Conservation (phyloP, 345 rosid species). For the Citrus hindsii region DNA sequence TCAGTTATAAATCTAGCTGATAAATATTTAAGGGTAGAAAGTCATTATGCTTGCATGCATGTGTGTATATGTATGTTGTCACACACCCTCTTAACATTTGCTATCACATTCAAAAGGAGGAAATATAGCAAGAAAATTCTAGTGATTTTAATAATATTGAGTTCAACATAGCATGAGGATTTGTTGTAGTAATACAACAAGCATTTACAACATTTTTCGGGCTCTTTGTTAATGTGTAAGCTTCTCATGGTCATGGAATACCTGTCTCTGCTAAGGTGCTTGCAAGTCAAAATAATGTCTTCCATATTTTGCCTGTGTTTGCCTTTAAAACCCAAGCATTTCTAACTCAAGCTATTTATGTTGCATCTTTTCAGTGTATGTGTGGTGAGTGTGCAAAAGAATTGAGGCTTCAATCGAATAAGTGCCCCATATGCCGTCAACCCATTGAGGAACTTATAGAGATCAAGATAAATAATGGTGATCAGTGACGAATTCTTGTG, state of each 20-base stretch:
- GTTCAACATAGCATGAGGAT: neutral
- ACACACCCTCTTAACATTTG: neutral
- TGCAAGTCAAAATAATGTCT: neutral
- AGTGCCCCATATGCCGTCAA: constrained; percentile 91
- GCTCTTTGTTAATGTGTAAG: neutral
- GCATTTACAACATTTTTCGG: neutral
- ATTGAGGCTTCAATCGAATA: constrained; percentile 74
- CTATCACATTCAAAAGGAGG: neutral
- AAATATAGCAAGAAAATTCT: neutral
- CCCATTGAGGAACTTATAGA: constrained; percentile 70
- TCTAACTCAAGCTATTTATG: constrained; percentile 8
- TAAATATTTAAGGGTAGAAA: neutral
- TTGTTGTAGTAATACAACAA: neutral
- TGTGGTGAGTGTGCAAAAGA: constrained; percentile 80
- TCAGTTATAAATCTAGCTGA: neutral
- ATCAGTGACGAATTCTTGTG: constrained; percentile 36
- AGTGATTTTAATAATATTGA: neutral
- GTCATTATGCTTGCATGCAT: neutral
- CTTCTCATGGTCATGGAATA: neutral
- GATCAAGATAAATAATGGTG: constrained; percentile 58
- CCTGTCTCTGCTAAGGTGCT: neutral
- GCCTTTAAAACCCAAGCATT: neutral
- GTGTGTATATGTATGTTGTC: neutral
- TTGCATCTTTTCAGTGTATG: constrained; percentile 57
- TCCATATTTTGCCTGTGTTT: neutral